phyloP scores from a whole-genome alignment of 805 yeast genomes.

The Saturnispora ahearnii region DNA sequence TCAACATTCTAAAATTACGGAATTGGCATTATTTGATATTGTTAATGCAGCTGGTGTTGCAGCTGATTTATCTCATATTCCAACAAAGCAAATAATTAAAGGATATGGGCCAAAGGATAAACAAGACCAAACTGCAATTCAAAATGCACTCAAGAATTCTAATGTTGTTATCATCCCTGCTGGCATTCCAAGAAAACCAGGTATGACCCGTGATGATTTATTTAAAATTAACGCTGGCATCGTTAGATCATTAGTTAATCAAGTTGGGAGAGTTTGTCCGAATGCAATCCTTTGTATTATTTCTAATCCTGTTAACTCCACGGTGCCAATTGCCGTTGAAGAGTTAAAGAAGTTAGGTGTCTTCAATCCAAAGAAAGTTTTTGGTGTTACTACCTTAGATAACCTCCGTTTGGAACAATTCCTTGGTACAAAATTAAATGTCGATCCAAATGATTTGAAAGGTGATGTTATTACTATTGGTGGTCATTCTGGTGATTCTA shows the following conservation, averaged over 20 bases:
- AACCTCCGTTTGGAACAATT: constrained; percentile 84
- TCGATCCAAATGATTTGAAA: constrained; percentile 55
- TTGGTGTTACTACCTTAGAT: constrained; percentile 95
- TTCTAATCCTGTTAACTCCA: constrained; percentile 95
- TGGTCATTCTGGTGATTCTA: constrained; percentile 96
- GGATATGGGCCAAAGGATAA: constrained; percentile 78
- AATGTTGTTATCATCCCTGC: constrained; percentile 92
- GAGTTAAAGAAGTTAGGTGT: constrained; percentile 77
- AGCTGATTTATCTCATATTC: constrained; percentile 89
- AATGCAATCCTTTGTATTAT: constrained; percentile 75
- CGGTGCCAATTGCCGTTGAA: constrained; percentile 94
- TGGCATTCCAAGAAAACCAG: constrained; percentile 98
- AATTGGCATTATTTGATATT: constrained; percentile 78
- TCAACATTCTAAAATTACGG: constrained; percentile 80
- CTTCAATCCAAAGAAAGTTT: constrained; percentile 84
- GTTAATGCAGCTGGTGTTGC: constrained; percentile 96
- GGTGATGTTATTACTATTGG: constrained; percentile 87
- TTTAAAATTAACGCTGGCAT: constrained; percentile 95
- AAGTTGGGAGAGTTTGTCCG: constrained; percentile 75
- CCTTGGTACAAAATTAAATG: constrained; percentile 54
- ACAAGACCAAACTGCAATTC: constrained; percentile 38
- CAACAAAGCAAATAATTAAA: constrained; percentile 80
- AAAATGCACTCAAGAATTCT: constrained; percentile 63
- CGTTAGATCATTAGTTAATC: constrained; percentile 85
- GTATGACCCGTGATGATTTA: constrained; percentile 96